Conservation (phyloP, 23 red algal genomes). For the Gracilariopsis chorda region DNA sequence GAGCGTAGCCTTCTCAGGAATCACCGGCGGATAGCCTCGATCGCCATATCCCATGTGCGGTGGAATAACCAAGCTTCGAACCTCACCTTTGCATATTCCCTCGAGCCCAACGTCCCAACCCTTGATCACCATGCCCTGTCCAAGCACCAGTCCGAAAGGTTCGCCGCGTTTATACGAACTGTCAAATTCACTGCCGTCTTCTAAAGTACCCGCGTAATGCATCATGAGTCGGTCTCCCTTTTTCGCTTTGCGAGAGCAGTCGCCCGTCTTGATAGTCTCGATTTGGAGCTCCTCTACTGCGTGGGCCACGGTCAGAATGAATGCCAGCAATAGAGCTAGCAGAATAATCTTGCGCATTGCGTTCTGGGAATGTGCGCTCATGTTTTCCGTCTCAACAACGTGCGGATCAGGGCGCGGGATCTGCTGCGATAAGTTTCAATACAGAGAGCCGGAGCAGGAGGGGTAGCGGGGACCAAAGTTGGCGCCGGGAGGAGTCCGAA, state of each 20-base stretch:
- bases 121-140: slow-evolving; percentile 79
- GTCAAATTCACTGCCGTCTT: slow-evolving; percentile 75
- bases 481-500: too few species aligned
- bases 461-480: too few species aligned
- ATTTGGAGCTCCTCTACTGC: slow-evolving; percentile 27
- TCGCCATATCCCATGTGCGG: slow-evolving; percentile 73
- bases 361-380: too few species aligned
- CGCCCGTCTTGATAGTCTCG: slow-evolving; percentile 30
- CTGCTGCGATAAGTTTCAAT: too few species aligned
- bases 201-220: slow-evolving; percentile 68
- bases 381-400: too few species aligned
- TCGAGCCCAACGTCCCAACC: slow-evolving; percentile 81
- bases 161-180: slow-evolving; percentile 67
- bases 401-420: too few species aligned
- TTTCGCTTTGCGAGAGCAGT: slow-evolving; percentile 25
- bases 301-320: too few species aligned
- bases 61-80: slow-evolving; percentile 54
- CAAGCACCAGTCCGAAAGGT: slow-evolving; percentile 75
- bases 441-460: too few species aligned
- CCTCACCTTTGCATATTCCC: slow-evolving; percentile 75
- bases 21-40: slow-evolving; percentile 29
- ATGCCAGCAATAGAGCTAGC: too few species aligned
- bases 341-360: too few species aligned
- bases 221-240: slow-evolving; percentile 55
- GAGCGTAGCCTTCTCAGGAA: slow-evolving; percentile 51